Percentiles rank a stretch among this genome's conserved stretches.
These are phyloP conservation scores for Corymbia citriodora DNA, from an alignment of 441 rosid species.

Conservation along the genomic window DNA sequence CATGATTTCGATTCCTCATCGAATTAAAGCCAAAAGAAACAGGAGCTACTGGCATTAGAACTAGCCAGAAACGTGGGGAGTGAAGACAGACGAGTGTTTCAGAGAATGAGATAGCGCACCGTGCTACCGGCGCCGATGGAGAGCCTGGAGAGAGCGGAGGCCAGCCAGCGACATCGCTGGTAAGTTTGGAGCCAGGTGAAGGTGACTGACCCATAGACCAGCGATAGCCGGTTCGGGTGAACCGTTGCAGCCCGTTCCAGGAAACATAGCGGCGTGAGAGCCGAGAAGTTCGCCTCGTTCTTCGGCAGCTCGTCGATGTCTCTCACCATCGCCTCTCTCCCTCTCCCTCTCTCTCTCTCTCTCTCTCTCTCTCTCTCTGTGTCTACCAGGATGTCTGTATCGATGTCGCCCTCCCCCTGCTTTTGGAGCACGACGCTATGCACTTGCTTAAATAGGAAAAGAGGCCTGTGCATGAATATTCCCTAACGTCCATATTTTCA, in stretches of 20 bases:
- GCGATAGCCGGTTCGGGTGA: conserved; percentile 55
- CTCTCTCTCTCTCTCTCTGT: not conserved
- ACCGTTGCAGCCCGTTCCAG: conserved; percentile 78
- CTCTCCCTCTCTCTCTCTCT: not conserved
- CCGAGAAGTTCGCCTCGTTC: conserved; percentile 60
- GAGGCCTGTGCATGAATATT: not conserved
- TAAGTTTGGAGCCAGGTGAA: conserved; percentile 83
- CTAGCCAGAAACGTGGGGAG: not conserved
- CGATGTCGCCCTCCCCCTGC: not conserved
- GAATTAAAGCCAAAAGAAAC: not conserved
- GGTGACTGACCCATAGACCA: conserved; percentile 50
- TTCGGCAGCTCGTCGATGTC: conserved; percentile 86
- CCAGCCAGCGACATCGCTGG: conserved; percentile 71
- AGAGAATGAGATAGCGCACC: conserved; percentile 23
- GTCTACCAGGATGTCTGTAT: not conserved
- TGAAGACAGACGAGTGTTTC: not conserved
- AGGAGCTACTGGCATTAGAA: not conserved
- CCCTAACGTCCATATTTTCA: not conserved
- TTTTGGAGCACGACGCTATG: not conserved
- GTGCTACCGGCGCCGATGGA: conserved; percentile 61
- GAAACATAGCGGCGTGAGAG: conserved; percentile 85
- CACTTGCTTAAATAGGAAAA: not conserved
- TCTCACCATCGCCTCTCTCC: conserved; percentile 20
- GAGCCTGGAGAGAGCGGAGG: conserved; percentile 61
- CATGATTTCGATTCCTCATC: not conserved